Conservation (phyloP, 73 alveolate species). For the Symbiodinium pilosum region DNA sequence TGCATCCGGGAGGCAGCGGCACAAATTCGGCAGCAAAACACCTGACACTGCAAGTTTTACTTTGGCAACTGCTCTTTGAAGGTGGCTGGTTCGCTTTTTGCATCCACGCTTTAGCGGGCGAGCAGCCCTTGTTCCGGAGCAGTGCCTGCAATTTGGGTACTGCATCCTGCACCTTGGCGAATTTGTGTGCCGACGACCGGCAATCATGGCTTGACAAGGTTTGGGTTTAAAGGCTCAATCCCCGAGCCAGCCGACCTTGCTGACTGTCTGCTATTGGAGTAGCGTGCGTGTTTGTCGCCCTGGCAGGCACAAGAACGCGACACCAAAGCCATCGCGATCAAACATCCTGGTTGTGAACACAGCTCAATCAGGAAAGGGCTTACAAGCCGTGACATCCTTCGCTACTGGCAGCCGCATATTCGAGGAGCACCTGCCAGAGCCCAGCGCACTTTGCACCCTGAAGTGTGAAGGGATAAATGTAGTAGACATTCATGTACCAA, state of each 20-base stretch:
- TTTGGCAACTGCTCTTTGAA: background rate
- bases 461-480: no score
- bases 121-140: constrained; percentile 5
- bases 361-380: background rate
- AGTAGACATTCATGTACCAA: no score
- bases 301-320: background rate
- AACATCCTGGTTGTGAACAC: background rate
- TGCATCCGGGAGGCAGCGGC: background rate
- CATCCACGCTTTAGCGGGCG: constrained; percentile 60
- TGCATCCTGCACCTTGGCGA: constrained; percentile 30
- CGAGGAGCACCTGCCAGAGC: background rate
- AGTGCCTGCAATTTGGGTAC: constrained; percentile 58
- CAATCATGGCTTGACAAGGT: no score
- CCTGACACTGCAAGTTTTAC: no score
- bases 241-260: no score
- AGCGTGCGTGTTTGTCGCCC: background rate
- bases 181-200: no score
- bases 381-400: background rate
- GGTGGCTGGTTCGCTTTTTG: constrained; percentile 84
- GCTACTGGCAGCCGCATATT: background rate
- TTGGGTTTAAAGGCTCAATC: no score
- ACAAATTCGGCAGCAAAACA: no score
- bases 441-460: no score
- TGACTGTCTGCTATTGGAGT: no score
- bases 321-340: background rate